These are phyloP conservation scores for Aspergillus felis DNA, from an alignment of 2,329 filamentous ascomycete genomes.

Conservation along the genomic window DNA sequence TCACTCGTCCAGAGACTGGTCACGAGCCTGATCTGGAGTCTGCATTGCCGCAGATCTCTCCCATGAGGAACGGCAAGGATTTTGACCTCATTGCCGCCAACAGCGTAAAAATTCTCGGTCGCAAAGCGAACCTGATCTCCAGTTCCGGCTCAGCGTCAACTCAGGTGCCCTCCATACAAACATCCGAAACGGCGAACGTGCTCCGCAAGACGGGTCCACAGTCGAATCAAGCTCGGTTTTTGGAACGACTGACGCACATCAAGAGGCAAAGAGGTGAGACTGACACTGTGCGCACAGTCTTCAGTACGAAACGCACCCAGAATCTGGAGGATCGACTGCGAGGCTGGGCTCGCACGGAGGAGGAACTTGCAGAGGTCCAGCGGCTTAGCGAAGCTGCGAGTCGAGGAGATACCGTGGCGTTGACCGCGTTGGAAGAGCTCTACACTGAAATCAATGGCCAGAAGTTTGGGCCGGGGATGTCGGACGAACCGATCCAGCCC, in stretches of 20 bases:
- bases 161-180: not conserved
- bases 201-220: slow-evolving; percentile 26
- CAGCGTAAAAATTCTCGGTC: slow-evolving; percentile 65
- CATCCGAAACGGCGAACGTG: slow-evolving; percentile 4
- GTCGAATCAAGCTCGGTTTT: slow-evolving; percentile 51
- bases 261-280: slow-evolving; percentile 62
- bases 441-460: slow-evolving; percentile 27
- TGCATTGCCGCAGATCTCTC: slow-evolving; percentile 49
- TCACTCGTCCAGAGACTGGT: slow-evolving; percentile 47
- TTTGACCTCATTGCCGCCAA: slow-evolving; percentile 71
- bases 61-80: slow-evolving; percentile 38
- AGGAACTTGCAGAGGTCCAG: slow-evolving; percentile 34
- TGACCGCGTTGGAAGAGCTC: slow-evolving; percentile 33
- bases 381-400: slow-evolving; percentile 33
- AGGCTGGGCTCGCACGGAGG: slow-evolving; percentile 37
- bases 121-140: slow-evolving; percentile 57
- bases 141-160: slow-evolving; percentile 27
- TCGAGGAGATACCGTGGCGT: slow-evolving; percentile 35
- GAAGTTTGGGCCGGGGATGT: not conserved
- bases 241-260: slow-evolving; percentile 62
- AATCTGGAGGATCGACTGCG: slow-evolving; percentile 29
- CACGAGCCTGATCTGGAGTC: slow-evolving; percentile 15
- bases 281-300: slow-evolving; percentile 61
- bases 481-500: slow-evolving; percentile 8
- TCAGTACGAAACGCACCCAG: slow-evolving; percentile 40